Percentiles rank a stretch among this genome's conserved stretches.
These are phyloP conservation scores for Reutealis trisperma DNA, from an alignment of 345 rosid species.

Conservation along the genomic window DNA sequence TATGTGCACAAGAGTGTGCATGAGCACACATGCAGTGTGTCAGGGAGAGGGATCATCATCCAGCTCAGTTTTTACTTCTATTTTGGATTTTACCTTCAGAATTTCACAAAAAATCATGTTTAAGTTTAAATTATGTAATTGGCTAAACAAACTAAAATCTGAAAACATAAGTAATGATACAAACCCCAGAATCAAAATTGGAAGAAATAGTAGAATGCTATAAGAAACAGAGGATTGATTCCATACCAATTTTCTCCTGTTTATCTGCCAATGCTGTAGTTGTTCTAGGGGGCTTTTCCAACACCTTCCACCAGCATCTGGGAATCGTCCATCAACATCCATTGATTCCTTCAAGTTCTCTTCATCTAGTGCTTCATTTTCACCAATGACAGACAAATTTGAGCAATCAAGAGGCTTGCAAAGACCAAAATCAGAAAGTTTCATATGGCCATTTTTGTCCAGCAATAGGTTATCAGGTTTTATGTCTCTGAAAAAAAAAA, in stretches of 20 bases:
- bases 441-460: conserved; percentile 90
- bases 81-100: neutral
- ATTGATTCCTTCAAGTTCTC: conserved; percentile 61
- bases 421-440: conserved; percentile 96
- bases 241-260: conserved; percentile 80
- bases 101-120: neutral
- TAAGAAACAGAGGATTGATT: conserved; percentile 12
- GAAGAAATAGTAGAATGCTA: neutral
- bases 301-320: conserved; percentile 58
- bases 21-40: neutral
- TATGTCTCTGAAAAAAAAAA: conserved; percentile 64
- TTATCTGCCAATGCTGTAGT: conserved; percentile 88
- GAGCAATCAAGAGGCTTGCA: conserved; percentile 95
- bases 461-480: conserved; percentile 92
- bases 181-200: conserved; percentile 4
- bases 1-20: neutral
- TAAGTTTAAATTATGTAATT: neutral
- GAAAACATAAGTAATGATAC: neutral
- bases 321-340: conserved; percentile 56
- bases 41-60: neutral
- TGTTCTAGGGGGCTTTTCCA: conserved; percentile 87
- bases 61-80: neutral
- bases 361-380: conserved; percentile 71
- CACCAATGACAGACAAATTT: conserved; percentile 64
- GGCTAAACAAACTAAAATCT: neutral